Base-by-base conservation (phyloP, 1,284 basidiomycete genomes). In the Fomes fomentarius region DNA sequence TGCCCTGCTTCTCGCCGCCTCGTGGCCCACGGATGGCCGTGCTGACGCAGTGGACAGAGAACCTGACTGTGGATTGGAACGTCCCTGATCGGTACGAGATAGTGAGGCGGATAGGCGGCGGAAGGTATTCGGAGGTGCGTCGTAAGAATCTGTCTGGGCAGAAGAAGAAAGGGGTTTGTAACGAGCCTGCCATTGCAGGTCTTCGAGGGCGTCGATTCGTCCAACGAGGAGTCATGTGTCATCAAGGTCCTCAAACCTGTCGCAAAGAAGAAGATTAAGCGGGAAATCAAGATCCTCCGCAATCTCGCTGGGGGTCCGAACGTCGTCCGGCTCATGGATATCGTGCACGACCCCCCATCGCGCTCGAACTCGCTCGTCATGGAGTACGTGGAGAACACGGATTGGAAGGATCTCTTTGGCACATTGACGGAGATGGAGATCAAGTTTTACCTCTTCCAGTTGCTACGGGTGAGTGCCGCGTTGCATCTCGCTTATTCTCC, bases 81-180 rank as follows among this genome's bases (percentile, higher is more conserved):
- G 85, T 88, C 9, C 97, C 98, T 74, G 96, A 98, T 78, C 93
- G 96, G 74, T 99, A 98, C 71, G 97, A 98, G 78, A 96, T 98
- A 69, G 91, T 98, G 39, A 83, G 94, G 59, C 96, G 97, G 74
- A 94, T 98, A n/a, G 96, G 96, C 22, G 80, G 96, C 46, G 96
- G 96, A 60, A 97, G 97, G 74, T 96, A 96, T 73, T 95, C 93
- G 30, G 94, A 97, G 82, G 93, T 93, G 61, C 41, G 64, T 61
- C 57, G 44, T 38, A n/a, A n/a, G n/a, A n/a, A 8, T 15, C 11
- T 22, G 38, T 40, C 2, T 9, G 5, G 6, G 21, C 3, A 11
- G 1, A 12, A 39, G 17, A 24, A 12, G 12, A 24, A 14, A 10
- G 6, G 38, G 38, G 38, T 39, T 15, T 12, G 34, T 12, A 37